Evolutionary conservation across 345 rosid species (phyloP).

Genomic region (Citrus hindsii): DNA sequence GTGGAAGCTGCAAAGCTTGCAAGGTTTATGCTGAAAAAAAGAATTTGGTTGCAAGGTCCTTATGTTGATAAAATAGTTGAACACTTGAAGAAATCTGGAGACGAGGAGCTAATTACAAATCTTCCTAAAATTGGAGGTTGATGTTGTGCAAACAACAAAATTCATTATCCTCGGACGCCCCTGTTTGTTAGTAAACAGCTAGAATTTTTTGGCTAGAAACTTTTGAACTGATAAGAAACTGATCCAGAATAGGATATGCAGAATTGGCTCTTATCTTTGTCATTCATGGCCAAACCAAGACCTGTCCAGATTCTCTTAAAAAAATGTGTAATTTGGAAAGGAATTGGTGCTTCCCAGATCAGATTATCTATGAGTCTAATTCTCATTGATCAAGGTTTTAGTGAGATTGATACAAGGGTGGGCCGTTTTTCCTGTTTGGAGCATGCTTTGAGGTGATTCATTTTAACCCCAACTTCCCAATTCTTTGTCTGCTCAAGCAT

Average conservation of each 20-base stretch:
- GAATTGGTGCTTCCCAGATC: neutral
- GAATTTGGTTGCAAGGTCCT: constrained; percentile 36
- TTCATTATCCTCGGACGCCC: neutral
- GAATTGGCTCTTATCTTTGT: neutral
- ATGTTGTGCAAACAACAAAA: neutral
- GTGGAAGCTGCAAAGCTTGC: constrained; percentile 64
- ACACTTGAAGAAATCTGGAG: constrained; percentile 42
- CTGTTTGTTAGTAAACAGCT: neutral
- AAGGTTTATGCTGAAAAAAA: constrained; percentile 48
- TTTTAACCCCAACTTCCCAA: neutral
- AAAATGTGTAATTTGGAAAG: neutral
- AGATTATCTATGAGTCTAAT: neutral
- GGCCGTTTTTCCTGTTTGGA: neutral
- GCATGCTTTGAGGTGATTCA: neutral
- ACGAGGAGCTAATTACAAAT: constrained; percentile 34
- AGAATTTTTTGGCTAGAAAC: neutral
- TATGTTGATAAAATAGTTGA: constrained; percentile 33
- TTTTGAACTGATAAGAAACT: neutral
- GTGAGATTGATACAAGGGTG: neutral
- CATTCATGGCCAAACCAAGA: neutral
- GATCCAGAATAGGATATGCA: neutral
- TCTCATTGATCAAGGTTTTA: neutral
- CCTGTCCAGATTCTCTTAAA: neutral
- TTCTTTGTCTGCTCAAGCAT: neutral
- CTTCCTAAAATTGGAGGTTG: constrained; percentile 25